Base-by-base conservation (phyloP, 2,329 filamentous ascomycete genomes). In the Alternaria brassicicola region DNA sequence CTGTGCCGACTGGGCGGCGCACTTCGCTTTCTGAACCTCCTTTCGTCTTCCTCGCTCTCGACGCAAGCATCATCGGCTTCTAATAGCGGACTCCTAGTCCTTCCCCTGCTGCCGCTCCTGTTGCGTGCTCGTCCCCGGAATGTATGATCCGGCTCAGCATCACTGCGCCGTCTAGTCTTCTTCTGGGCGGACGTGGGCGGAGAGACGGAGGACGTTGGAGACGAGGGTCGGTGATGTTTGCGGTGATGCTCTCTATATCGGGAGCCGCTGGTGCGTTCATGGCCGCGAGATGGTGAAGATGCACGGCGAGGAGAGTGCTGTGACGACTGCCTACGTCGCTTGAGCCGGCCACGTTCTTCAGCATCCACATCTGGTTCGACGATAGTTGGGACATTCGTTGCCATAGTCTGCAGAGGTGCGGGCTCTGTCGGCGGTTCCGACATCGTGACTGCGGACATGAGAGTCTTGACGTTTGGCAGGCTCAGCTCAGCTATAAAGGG, bases 361-460 rank as follows among this genome's bases (percentile, higher is more conserved):
- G 61, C 58, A 25, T 69, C 68, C 45, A 48, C 56, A 15, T 66
- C 76, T 60, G 83, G 80, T 59, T 76, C 70, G 39, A 71, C 72
- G 30, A 80, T 73, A 26, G 74, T 81, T 36, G 71, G 73, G 12
- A 76, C 75, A 26, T 78, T 73, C 17, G 78, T 79, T 7, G 77
- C 69, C 43, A 82, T 81, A 19, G 70, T 79, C 21, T 43, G 35
- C 19, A 28, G 36, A 49, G 33, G 13, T 17, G 25, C 26, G 17
- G 41, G 28, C 31, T 50, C 52, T 19, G 17, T 53, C 30, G 52
- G 45, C 13, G 38, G 25, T 26, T 54, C 55, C 41, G 57, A 23
- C 42, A 59, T 55, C 15, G 26, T 55, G 45, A 21, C 53, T 53
- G 31, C 48, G 19, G 42, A 54, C 45, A 36, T 30, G 55, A 12